Conservation (phyloP, 2,329 filamentous ascomycete genomes). For the Monosporascus sp. region DNA sequence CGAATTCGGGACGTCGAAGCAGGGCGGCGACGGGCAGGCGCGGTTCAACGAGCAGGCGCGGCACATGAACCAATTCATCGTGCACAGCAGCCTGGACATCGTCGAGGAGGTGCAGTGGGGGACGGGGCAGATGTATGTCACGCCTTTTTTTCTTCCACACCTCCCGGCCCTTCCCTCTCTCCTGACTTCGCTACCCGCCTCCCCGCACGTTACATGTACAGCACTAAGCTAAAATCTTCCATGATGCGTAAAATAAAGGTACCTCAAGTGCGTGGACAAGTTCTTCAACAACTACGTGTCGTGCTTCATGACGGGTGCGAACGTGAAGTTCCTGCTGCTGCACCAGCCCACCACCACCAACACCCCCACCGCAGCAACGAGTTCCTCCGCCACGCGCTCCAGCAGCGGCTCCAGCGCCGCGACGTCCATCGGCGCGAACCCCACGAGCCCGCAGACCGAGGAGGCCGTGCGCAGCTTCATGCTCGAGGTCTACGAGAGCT, state of each 20-base stretch:
- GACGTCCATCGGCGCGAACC: constrained; percentile 75
- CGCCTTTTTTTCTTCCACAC: neutral
- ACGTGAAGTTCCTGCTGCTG: constrained; percentile 89
- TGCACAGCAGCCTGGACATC: constrained; percentile 89
- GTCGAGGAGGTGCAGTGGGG: constrained; percentile 97
- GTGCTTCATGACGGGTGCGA: constrained; percentile 87
- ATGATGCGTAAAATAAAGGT: constrained; percentile 36
- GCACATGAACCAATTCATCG: constrained; percentile 95
- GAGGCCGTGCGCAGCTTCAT: constrained; percentile 96
- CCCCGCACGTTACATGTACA: neutral
- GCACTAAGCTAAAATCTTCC: neutral
- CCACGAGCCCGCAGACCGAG: constrained; percentile 83
- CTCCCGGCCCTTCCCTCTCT: neutral
- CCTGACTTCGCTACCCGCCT: neutral
- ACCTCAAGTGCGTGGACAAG: constrained; percentile 92
- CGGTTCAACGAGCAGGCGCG: constrained; percentile 84
- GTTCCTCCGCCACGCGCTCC: neutral
- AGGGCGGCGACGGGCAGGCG: constrained; percentile 86
- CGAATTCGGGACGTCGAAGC: constrained; percentile 94
- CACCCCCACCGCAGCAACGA: constrained; percentile 26
- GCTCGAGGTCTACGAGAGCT: constrained; percentile 90
- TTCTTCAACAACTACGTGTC: constrained; percentile 96
- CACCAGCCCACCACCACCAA: constrained; percentile 64
- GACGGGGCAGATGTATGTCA: constrained; percentile 66
- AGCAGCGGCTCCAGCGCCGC: constrained; percentile 29